These are phyloP conservation scores for Podospora tetraspora DNA, from an alignment of 495 filamentous ascomycete species.

Conservation along the genomic window DNA sequence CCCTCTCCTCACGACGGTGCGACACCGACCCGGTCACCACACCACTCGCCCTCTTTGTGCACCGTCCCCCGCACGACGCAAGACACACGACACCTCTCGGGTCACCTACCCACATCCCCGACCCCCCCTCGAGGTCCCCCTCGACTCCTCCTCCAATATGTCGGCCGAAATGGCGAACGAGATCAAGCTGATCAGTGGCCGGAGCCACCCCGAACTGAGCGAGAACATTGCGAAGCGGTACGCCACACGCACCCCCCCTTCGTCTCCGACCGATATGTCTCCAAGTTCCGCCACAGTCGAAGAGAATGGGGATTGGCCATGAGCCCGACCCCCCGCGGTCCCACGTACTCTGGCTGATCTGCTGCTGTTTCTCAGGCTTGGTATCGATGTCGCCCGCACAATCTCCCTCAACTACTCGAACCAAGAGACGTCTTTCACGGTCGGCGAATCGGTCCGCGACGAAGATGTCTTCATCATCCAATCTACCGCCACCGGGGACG, in stretches of 20 bases:
- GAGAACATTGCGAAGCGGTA: slow-evolving; percentile 89
- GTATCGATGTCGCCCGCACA: slow-evolving; percentile 93
- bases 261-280: neutral
- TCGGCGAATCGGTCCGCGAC: slow-evolving; percentile 93
- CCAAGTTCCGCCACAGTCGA: neutral
- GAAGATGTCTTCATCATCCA: slow-evolving; percentile 99
- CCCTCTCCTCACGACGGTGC: neutral
- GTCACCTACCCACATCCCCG: neutral
- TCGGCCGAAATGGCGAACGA: slow-evolving; percentile 65
- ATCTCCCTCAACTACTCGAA: slow-evolving; percentile 95
- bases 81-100: neutral
- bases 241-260: slow-evolving; percentile 1
- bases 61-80: neutral
- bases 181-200: slow-evolving; percentile 92
- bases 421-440: slow-evolving; percentile 94
- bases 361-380: slow-evolving; percentile 53
- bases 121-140: slow-evolving; percentile 18
- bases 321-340: neutral
- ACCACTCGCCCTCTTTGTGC: neutral
- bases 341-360: neutral
- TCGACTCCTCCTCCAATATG: slow-evolving; percentile 26
- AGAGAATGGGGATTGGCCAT: neutral
- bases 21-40: neutral
- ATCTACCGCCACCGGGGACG: slow-evolving; percentile 89
- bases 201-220: slow-evolving; percentile 89